Conservation (phyloP, 306 rosid genomes). For the Elaeagnus macrophylla region DNA sequence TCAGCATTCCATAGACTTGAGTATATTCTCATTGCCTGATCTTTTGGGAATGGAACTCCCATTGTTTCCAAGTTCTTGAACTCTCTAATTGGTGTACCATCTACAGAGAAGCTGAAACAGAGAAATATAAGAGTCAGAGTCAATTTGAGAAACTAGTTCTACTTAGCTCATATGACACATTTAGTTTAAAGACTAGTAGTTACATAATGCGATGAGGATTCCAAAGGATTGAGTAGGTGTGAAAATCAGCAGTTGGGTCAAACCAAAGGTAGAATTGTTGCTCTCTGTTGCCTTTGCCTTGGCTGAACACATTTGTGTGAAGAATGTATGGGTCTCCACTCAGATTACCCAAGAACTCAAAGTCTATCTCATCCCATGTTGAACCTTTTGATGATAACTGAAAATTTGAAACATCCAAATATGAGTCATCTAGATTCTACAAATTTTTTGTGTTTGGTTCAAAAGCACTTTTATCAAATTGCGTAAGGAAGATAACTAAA, state of each 20-base stretch:
- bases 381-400: slow-evolving; percentile 26
- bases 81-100: slow-evolving; percentile 15
- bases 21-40: neutral
- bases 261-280: slow-evolving; percentile 40
- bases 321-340: slow-evolving; percentile 34
- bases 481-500: too few species aligned
- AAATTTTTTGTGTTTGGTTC: too few species aligned
- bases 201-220: slow-evolving; percentile 23
- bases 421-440: too few species aligned
- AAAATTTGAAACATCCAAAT: neutral
- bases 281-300: slow-evolving; percentile 30
- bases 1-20: neutral
- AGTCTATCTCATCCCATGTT: slow-evolving; percentile 40
- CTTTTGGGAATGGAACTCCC: neutral
- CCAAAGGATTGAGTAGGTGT: slow-evolving; percentile 34
- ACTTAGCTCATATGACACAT: neutral
- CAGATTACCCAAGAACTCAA: slow-evolving; percentile 33
- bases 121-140: too few species aligned
- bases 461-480: too few species aligned
- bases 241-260: slow-evolving; percentile 31
- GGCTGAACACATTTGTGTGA: slow-evolving; percentile 29
- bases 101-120: slow-evolving; percentile 39
- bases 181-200: neutral
- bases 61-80: neutral
- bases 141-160: too few species aligned